Base-by-base conservation (phyloP, 2,329 filamentous ascomycete species). In the Penicillium concentricum region DNA sequence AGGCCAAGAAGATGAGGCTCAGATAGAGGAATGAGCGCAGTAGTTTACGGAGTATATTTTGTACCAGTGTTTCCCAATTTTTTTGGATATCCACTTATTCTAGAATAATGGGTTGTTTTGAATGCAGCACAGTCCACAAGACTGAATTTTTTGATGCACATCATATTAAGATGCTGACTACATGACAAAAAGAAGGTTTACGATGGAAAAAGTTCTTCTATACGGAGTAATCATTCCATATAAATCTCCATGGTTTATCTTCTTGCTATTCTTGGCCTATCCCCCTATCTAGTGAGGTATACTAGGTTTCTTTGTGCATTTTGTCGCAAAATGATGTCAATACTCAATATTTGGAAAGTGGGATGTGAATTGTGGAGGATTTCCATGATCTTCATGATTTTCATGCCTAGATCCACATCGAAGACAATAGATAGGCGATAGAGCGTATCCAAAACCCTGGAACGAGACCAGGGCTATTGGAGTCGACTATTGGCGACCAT, bases 401-500 rank as follows among this genome's bases (percentile, higher is more conserved):
- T 28, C 15, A 12, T 24, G 26, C 22, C 16, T 49, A 53, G 54
- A 57, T 51, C 57, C 28, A 28, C 57, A 16, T 20, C 22, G 18
- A 34, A 53, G 26, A 39, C 48, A 51, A 30, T 38, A 53, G 39
- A 49, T 46, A 51, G 45, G 35, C 18, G 43, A 46, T 52, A 56
- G 39, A 51, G 41, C 42, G 35, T 34, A 34, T 41, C 46, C 35
- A 39, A 30, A 59, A 49, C 60, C 61, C 56, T 65, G 63, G 61
- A 24, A 30, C 26, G 22, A 18, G 15, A 22, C 39, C 13, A 43
- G 24, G 24, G 46, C 54, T 57, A 63, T 59, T 61, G 28, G 32
- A 53, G 28, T 44, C 38, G 42, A 66, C 62, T 66, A 66, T 65
- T 66, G 61, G 50, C 45, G 22, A 63, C 56, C 57, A 61, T 60